Conservation (phyloP, 768 basidiomycete species). For the Lenzites betulinus region DNA sequence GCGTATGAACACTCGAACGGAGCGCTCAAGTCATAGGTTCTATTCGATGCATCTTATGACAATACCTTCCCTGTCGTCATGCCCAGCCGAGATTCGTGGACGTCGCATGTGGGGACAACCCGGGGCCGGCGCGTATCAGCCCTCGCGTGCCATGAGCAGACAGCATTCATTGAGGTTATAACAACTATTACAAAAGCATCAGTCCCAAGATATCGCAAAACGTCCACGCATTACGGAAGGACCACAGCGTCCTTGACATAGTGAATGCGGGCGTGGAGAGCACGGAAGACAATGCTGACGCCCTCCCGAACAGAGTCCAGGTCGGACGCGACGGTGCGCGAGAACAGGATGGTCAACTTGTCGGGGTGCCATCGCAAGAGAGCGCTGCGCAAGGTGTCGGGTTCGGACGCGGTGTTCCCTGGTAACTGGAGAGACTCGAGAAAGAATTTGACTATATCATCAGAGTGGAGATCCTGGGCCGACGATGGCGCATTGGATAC, state of each 20-base stretch:
- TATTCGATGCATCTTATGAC: too few relatives aligned
- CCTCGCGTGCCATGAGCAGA: too few relatives aligned
- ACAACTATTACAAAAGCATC: too few relatives aligned
- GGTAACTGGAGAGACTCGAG: constrained; percentile 47
- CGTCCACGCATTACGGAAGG: background rate
- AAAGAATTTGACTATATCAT: constrained; percentile 51
- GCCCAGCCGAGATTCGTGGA: too few relatives aligned
- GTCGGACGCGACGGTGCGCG: constrained; percentile 47
- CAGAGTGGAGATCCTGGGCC: constrained; percentile 38
- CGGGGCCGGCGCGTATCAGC: too few relatives aligned
- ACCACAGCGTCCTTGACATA: background rate
- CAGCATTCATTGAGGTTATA: too few relatives aligned
- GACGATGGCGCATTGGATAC: constrained; percentile 29
- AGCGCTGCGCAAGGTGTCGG: constrained; percentile 58
- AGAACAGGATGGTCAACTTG: constrained; percentile 51
- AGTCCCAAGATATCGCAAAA: too few relatives aligned
- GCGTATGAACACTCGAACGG: too few relatives aligned
- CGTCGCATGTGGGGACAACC: too few relatives aligned
- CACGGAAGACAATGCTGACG: constrained; percentile 44
- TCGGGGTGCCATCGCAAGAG: constrained; percentile 73
- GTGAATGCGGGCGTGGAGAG: constrained; percentile 3
- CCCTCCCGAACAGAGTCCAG: constrained; percentile 47
- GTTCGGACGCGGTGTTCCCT: constrained; percentile 42
- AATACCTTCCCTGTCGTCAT: too few relatives aligned
- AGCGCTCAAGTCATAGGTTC: too few relatives aligned